phyloP scores from a whole-genome alignment of 148 eudicot species.

The Dysphania ambrosioides region DNA sequence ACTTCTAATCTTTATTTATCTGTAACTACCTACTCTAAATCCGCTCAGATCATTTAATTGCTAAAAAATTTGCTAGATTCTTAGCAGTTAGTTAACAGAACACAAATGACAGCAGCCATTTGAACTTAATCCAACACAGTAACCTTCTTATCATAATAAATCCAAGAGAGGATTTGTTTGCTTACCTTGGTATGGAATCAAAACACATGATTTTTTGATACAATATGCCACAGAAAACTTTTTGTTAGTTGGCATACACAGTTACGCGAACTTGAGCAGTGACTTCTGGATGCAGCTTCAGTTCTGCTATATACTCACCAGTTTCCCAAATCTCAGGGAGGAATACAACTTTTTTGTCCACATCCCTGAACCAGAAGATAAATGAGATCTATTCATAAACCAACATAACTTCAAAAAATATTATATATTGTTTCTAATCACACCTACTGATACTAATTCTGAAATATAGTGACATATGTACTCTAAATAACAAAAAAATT shows the following conservation, averaged over 20 bases:
- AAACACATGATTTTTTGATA: background rate
- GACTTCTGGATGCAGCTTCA: conserved; percentile 91
- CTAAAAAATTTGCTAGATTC: too few relatives aligned
- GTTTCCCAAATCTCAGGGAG: conserved; percentile 90
- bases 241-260: conserved; percentile 64
- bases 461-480: background rate
- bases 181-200: conserved; percentile 16
- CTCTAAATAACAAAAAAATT: background rate
- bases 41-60: too few relatives aligned
- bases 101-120: background rate
- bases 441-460: background rate
- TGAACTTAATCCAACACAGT: background rate
- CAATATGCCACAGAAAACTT: conserved; percentile 1
- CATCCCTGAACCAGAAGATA: conserved; percentile 49
- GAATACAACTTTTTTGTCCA: conserved; percentile 70
- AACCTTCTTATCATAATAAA: background rate
- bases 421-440: background rate
- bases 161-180: background rate
- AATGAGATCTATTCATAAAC: background rate
- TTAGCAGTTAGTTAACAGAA: too few relatives aligned
- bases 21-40: too few relatives aligned
- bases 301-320: conserved; percentile 81
- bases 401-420: background rate
- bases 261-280: conserved; percentile 67
- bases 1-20: too few relatives aligned